Conservation (phyloP, 345 rosid species). For the Salix suchowensis region DNA sequence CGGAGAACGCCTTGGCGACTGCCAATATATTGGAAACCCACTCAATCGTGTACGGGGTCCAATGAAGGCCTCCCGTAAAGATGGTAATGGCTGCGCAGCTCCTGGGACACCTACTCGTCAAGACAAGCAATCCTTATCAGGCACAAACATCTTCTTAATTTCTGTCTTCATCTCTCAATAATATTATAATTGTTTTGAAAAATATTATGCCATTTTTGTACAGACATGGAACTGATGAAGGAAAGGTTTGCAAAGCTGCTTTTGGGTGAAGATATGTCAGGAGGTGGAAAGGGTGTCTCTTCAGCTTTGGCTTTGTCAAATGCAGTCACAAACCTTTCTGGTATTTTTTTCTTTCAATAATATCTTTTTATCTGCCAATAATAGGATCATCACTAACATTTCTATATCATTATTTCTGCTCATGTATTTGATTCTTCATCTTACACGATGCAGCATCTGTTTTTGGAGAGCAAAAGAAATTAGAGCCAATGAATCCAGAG, state of each 20-base stretch:
- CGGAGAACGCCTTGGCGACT: conserved; percentile 23
- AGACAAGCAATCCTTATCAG: conserved; percentile 31
- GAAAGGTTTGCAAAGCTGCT: conserved; percentile 64
- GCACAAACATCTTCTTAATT: too few relatives aligned
- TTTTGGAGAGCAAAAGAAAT: conserved; percentile 66
- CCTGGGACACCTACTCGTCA: conserved; percentile 18
- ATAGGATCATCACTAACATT: neutral
- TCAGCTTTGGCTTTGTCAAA: conserved; percentile 71
- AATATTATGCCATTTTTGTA: neutral
- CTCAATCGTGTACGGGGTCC: conserved; percentile 17
- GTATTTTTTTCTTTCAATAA: conserved; percentile 19
- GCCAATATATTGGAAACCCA: conserved; percentile 24
- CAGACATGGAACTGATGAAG: conserved; percentile 62
- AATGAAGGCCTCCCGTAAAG: conserved; percentile 7
- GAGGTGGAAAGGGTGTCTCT: conserved; percentile 73
- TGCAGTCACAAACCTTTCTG: conserved; percentile 69
- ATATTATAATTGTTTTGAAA: too few relatives aligned
- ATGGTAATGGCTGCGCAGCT: neutral
- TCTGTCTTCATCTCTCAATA: too few relatives aligned
- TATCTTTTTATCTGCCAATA: neutral
- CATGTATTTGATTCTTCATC: too few relatives aligned
- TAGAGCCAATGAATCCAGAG: conserved; percentile 79
- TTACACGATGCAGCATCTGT: conserved; percentile 54
- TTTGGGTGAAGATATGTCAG: conserved; percentile 77
- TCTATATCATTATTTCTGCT: too few relatives aligned